phyloP scores from a whole-genome alignment of 2,329 filamentous ascomycete genomes.

The Aspergillus quadrilineatus region DNA sequence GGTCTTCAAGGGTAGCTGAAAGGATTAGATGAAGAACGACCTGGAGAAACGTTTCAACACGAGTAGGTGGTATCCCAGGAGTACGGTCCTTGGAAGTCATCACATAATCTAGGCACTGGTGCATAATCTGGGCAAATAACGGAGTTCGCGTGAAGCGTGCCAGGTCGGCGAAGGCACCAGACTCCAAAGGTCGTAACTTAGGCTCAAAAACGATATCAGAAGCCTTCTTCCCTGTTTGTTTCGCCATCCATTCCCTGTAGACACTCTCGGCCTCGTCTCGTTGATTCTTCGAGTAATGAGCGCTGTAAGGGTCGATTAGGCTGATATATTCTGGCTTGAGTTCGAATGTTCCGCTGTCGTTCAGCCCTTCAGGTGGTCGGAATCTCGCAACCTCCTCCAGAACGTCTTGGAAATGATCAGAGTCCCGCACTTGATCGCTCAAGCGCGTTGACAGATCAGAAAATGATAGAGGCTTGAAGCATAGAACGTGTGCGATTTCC shows the following conservation, averaged over 20 bases:
- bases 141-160: slow-evolving; percentile 78
- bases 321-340: slow-evolving; percentile 82
- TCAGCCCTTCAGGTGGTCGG: slow-evolving; percentile 84
- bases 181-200: slow-evolving; percentile 70
- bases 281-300: slow-evolving; percentile 95
- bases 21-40: slow-evolving; percentile 85
- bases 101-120: slow-evolving; percentile 81
- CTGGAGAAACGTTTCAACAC: slow-evolving; percentile 88
- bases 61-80: slow-evolving; percentile 73
- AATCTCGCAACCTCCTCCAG: slow-evolving; percentile 86
- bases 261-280: slow-evolving; percentile 90
- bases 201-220: slow-evolving; percentile 92
- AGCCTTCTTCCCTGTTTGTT: slow-evolving; percentile 75
- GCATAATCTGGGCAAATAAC: slow-evolving; percentile 86
- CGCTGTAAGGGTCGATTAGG: slow-evolving; percentile 90
- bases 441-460: slow-evolving; percentile 85
- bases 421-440: slow-evolving; percentile 84
- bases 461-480: slow-evolving; percentile 94
- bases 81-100: slow-evolving; percentile 67
- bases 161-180: slow-evolving; percentile 74
- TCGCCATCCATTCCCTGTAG: slow-evolving; percentile 82
- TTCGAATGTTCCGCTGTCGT: slow-evolving; percentile 92
- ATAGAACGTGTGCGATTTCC: slow-evolving; percentile 89
- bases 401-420: slow-evolving; percentile 81
- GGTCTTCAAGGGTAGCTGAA: slow-evolving; percentile 82